A percentile compares a stretch with the other conserved stretches of the same genome.
These are phyloP conservation scores for Pichia insulana DNA, from an alignment of 805 yeast species.

Conservation along the genomic window DNA sequence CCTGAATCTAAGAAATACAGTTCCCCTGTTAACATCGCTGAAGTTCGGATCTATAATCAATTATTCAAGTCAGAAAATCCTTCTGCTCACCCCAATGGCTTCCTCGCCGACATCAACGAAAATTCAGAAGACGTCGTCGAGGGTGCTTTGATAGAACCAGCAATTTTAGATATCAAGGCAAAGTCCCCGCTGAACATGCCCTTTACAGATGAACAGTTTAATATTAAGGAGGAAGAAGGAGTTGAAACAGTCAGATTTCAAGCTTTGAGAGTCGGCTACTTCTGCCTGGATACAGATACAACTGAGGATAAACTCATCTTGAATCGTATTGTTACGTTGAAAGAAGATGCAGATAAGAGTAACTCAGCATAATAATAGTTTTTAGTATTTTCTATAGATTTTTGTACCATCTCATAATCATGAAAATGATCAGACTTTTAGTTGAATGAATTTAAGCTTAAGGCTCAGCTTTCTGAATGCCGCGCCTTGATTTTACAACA, in stretches of 20 bases:
- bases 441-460: too few species aligned
- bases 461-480: too few species aligned
- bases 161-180: slow-evolving; percentile 55
- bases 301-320: slow-evolving; percentile 53
- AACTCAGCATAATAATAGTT: slow-evolving; percentile 2
- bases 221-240: slow-evolving; percentile 59
- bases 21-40: slow-evolving; percentile 58
- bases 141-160: slow-evolving; percentile 69
- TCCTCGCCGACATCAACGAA: slow-evolving; percentile 71
- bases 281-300: slow-evolving; percentile 80
- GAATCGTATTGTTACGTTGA: slow-evolving; percentile 88
- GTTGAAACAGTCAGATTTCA: slow-evolving; percentile 93
- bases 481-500: background rate
- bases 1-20: slow-evolving; percentile 55
- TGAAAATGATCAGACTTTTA: too few species aligned
- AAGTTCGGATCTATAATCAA: slow-evolving; percentile 81
- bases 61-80: slow-evolving; percentile 91
- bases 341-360: slow-evolving; percentile 59
- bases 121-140: slow-evolving; percentile 62
- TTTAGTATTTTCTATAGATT: too few species aligned
- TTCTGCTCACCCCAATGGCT: slow-evolving; percentile 79
- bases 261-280: slow-evolving; percentile 94
- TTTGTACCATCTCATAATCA: too few species aligned
- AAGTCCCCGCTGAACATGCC: slow-evolving; percentile 73
- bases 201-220: slow-evolving; percentile 49